Conservation (phyloP, 345 rosid genomes). For the Laguncularia racemosa region DNA sequence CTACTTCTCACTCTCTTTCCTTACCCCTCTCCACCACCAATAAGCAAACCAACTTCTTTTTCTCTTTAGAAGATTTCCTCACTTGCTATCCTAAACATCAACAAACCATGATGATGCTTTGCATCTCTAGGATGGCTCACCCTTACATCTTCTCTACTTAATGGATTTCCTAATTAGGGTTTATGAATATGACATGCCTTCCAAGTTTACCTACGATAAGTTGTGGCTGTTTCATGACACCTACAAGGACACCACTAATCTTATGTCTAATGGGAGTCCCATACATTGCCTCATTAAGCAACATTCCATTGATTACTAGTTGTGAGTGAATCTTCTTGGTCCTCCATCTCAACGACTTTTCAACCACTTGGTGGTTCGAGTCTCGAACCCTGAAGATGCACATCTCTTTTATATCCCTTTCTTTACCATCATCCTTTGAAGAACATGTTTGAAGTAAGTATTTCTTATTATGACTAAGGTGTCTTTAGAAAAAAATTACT, state of each 20-base stretch:
- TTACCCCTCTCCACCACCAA: slow-evolving; percentile 12
- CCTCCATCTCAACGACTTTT: slow-evolving; percentile 68
- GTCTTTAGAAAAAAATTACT: too few relatives aligned
- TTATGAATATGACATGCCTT: slow-evolving; percentile 88
- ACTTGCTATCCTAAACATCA: slow-evolving; percentile 1
- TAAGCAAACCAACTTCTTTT: slow-evolving; percentile 54
- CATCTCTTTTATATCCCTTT: slow-evolving; percentile 84
- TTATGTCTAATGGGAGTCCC: slow-evolving; percentile 96
- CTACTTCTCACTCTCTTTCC: slow-evolving; percentile 14
- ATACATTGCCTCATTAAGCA: slow-evolving; percentile 91
- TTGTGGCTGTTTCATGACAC: slow-evolving; percentile 62
- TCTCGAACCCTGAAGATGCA: slow-evolving; percentile 66
- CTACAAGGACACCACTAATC: slow-evolving; percentile 65
- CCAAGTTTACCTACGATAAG: slow-evolving; percentile 74
- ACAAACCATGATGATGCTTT: slow-evolving; percentile 37
- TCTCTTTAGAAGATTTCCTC: slow-evolving; percentile 62
- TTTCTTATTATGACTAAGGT: too few relatives aligned
- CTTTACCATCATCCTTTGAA: slow-evolving; percentile 80
- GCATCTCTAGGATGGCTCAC: slow-evolving; percentile 27
- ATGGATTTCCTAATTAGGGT: slow-evolving; percentile 52
- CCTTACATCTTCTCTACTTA: slow-evolving; percentile 23
- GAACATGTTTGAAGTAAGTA: too few relatives aligned
- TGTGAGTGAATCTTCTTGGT: slow-evolving; percentile 86
- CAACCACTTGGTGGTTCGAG: slow-evolving; percentile 68
- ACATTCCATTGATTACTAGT: slow-evolving; percentile 97